Base-by-base conservation (phyloP, 108 stramenopile species). In the Pseudonitzschia delicatissima region DNA sequence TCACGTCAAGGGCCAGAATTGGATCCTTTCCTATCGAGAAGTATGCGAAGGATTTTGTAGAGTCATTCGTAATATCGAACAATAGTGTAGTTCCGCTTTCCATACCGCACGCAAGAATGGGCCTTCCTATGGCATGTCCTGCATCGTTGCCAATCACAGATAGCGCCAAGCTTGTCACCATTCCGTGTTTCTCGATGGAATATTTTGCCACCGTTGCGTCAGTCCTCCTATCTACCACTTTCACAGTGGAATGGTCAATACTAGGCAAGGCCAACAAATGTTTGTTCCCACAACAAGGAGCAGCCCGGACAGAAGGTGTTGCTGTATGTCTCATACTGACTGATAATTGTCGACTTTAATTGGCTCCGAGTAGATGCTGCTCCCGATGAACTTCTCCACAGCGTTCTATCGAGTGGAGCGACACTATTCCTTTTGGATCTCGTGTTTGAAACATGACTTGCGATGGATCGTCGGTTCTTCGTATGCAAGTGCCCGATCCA, bases 31-130 rank as follows among this genome's bases (percentile, higher is more conserved):
- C 78, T 8, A 74, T 34, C 33, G 45, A 72, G 34, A 35, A 45
- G 32, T 45, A 66, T 44, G 60, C 4, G 26, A 32, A 15, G 2
- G 40, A 66, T 45, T 12, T 37, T 39, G 40, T 23, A 12, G 49
- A 25, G 33, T 36, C 33, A 20, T 49, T 28, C 26, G 73, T 59
- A 31, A 88, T 69, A 63, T 93, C 88, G 64, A 89, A 79, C 73
- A 89, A 87, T 26, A 87, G 64, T 20, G 83, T 76, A 0, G 80
- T 73, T 6, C 92, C 92, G 79, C 68, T 77, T 55, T 93, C 92
- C 92, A 89, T 91, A 2, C 92, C 92, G 76, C 89, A 89, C 9
- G 82, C 88, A 26, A 93, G 67, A 12, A 85, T 64, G 11, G 62
- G 72, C 28, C 34, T 40, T 20, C 21, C 21, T 0, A 20, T 20